These are phyloP conservation scores for Colletotrichum kahawae DNA, from an alignment of 2,329 filamentous ascomycete genomes.

Conservation along the genomic window DNA sequence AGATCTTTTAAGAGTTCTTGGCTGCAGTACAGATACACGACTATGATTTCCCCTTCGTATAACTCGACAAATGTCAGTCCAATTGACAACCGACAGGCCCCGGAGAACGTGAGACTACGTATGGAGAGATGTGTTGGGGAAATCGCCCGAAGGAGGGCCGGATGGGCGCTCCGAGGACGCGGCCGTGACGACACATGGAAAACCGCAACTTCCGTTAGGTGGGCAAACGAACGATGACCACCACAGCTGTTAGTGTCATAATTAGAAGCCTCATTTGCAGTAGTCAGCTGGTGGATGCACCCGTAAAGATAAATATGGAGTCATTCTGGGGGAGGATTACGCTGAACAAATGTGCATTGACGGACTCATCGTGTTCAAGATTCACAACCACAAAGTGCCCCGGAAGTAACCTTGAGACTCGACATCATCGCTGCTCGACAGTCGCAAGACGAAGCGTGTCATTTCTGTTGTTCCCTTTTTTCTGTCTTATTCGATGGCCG, in stretches of 20 bases:
- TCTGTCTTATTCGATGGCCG: background rate
- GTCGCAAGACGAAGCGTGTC: fast-evolving
- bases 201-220: background rate
- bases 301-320: fast-evolving
- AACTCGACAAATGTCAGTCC: background rate
- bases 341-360: background rate
- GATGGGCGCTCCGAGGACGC: background rate
- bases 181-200: fast-evolving
- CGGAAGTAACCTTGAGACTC: background rate
- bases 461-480: background rate
- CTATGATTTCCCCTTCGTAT: too few relatives aligned
- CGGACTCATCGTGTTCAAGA: too few relatives aligned
- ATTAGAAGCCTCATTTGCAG: background rate
- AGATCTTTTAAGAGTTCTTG: background rate
- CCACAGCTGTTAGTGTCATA: background rate
- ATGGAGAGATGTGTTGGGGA: too few relatives aligned
- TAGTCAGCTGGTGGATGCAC: background rate
- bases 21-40: too few relatives aligned
- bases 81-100: background rate
- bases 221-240: background rate
- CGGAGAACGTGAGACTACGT: background rate
- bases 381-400: too few relatives aligned
- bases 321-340: fast-evolving
- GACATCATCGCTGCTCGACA: background rate
- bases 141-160: background rate